Conservation (phyloP, 371 early-diverging fungal genomes). For the Apophysomyces sp. region DNA sequence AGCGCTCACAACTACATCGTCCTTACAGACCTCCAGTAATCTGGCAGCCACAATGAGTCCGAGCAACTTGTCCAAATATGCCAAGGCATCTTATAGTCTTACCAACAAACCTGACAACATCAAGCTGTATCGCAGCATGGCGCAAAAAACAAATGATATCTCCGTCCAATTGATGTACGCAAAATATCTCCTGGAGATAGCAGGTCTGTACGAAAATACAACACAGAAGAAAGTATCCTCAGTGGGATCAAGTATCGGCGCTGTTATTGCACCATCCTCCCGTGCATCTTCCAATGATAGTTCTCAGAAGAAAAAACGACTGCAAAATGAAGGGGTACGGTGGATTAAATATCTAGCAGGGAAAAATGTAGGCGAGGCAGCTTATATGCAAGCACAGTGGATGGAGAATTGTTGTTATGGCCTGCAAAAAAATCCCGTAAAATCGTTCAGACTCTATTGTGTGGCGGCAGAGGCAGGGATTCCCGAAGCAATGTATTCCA, state of each 20-base stretch:
- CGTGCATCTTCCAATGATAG: constrained; percentile 1
- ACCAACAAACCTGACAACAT: constrained; percentile 59
- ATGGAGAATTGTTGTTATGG: constrained; percentile 64
- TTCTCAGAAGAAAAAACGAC: constrained; percentile 14
- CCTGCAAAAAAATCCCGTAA: constrained; percentile 47
- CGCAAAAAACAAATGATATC: constrained; percentile 75
- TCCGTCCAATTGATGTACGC: constrained; percentile 83
- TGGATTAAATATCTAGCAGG: constrained; percentile 73
- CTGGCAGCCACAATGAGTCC: not conserved
- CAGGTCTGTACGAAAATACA: constrained; percentile 24
- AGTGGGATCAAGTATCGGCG: not conserved
- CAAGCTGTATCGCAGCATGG: constrained; percentile 70
- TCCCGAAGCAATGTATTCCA: constrained; percentile 41
- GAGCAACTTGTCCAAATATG: constrained; percentile 18
- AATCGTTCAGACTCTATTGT: constrained; percentile 41
- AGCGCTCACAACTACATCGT: not conserved
- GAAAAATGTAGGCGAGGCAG: constrained; percentile 69
- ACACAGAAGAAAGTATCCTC: not conserved
- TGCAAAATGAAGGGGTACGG: constrained; percentile 63
- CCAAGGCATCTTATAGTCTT: constrained; percentile 56
- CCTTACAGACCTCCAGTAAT: constrained; percentile 2
- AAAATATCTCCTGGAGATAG: constrained; percentile 69
- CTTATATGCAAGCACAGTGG: constrained; percentile 70
- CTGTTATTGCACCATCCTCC: constrained; percentile 5
- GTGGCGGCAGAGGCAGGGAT: constrained; percentile 30